Evolutionary conservation across 345 rosid genomes (phyloP).

Genomic region (Eucalyptus regnans): DNA sequence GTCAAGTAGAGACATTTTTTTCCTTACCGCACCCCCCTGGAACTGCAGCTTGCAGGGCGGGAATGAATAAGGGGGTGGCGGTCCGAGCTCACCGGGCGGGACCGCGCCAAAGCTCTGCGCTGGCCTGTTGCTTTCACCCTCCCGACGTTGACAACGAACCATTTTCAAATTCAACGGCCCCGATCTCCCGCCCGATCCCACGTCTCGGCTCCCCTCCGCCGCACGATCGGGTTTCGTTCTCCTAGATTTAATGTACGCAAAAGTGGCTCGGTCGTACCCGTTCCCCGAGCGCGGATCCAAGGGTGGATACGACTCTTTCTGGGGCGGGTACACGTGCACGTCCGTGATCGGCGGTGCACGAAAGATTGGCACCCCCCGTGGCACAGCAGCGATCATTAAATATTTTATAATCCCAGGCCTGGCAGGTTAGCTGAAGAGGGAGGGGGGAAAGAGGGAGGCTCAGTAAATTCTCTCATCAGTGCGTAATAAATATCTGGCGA

Average conservation of each 20-base stretch:
- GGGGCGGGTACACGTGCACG: not conserved
- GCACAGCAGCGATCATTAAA: not conserved
- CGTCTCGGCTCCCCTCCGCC: not conserved
- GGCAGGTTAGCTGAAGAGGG: not conserved
- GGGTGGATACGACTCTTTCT: not conserved
- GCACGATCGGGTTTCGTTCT: not conserved
- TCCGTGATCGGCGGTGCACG: not conserved
- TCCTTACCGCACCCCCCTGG: not conserved
- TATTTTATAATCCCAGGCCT: not conserved
- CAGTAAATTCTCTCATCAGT: not conserved
- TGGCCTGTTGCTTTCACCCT: constrained; percentile 8
- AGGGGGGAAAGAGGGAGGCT: not conserved
- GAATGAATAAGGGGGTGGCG: not conserved
- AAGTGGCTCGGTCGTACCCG: not conserved
- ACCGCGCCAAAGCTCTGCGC: constrained; percentile 12
- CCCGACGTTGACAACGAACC: not conserved
- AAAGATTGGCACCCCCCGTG: not conserved
- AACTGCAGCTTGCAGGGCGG: not conserved
- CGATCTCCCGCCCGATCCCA: constrained; percentile 1
- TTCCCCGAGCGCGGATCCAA: not conserved
- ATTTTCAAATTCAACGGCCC: constrained; percentile 21
- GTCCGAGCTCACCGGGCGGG: not conserved
- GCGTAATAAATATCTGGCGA: not conserved
- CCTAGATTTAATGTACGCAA: not conserved
- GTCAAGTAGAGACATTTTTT: not conserved